A percentile compares a stretch with the other conserved stretches of the same genome.
phyloP scores from a whole-genome alignment of 768 basidiomycete genomes.

The Cystofilobasidium capitatum region DNA sequence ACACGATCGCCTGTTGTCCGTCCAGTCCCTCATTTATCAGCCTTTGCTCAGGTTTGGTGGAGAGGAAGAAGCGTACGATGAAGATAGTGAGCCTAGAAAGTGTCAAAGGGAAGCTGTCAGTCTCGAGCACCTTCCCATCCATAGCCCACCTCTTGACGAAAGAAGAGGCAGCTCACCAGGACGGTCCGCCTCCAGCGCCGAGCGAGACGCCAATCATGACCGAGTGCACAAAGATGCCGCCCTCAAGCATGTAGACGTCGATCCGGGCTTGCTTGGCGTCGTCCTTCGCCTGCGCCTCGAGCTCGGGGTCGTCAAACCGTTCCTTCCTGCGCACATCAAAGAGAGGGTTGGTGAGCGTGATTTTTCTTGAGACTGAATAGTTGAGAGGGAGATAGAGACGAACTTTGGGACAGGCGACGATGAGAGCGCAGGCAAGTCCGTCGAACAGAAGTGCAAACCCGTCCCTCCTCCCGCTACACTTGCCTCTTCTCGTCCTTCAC shows the following conservation, averaged over 20 bases:
- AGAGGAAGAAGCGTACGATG: conserved; percentile 33
- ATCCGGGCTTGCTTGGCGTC: conserved; percentile 33
- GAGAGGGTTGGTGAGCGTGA: not conserved
- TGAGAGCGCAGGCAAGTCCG: too few relatives aligned
- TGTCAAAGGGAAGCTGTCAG: not conserved
- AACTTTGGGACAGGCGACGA: too few relatives aligned
- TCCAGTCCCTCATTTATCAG: not conserved
- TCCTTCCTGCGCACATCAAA: not conserved
- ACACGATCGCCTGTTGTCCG: not conserved
- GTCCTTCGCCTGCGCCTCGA: not conserved
- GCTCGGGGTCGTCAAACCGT: not conserved
- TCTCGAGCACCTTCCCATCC: too few relatives aligned
- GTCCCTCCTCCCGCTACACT: too few relatives aligned
- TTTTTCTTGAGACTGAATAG: not conserved
- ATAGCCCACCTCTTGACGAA: not conserved
- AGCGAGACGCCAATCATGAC: conserved; percentile 42
- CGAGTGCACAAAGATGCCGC: conserved; percentile 35
- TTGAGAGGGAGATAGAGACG: too few relatives aligned
- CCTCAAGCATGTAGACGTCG: conserved; percentile 29
- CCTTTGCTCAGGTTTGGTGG: not conserved
- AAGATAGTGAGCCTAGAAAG: conserved; percentile 37
- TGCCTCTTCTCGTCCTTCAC: too few relatives aligned
- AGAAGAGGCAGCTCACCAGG: not conserved
- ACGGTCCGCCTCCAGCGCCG: conserved; percentile 30
- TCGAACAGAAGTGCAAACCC: too few relatives aligned